Base-by-base conservation (phyloP, 2,329 filamentous ascomycete species). In the Aschersonia sp. region DNA sequence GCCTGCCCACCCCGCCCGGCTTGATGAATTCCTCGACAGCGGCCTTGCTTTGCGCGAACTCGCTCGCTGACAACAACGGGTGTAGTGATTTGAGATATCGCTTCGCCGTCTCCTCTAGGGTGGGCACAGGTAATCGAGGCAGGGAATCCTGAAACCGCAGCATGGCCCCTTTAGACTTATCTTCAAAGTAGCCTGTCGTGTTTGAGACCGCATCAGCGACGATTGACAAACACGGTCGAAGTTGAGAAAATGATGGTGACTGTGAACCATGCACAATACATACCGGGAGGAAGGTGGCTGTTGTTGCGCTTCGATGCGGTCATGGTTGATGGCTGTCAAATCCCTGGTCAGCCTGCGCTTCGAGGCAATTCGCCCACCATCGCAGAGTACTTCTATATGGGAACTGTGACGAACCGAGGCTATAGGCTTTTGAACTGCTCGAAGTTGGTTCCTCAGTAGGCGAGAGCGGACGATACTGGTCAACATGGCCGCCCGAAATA, bases 11-110 rank as follows among this genome's bases (percentile, higher is more conserved):
- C 40, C 89, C 87, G 49, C 87, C 88, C n/a, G 91, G 87, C 56
- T 82, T 82, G 56, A 95, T 71, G 66, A 98, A 97, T 5, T 89
- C 87, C 52, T 86, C 75, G 38, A 98, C 89, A 32, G 87, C 89
- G 61, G 85, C 84, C 63, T 85, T 84, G 61, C 84, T 89, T 50
- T 72, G 68, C 57, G 82, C 79, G 57, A 80, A 82, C 65, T 92
- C 86, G 56, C 69, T 65, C 40, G 75, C 65, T 42, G 77, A 82
- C 51, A 91, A 75, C 38, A 94, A 72, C 29, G 87, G 84, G 61
- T 85, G 80, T 45, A 94, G 74, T 40, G 82, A 81, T 69, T 88
- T 89, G 58, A 92, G 72, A 65, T 94, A 94, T 53, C 85, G 81
- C 53, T 78, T 75, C 40, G 85, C 78, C 5, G 86, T 92, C 70